Percentiles rank a stretch among this genome's conserved stretches.
Evolutionary conservation across 345 rosid genomes (phyloP).

Genomic region (Hirschfeldia incana): DNA sequence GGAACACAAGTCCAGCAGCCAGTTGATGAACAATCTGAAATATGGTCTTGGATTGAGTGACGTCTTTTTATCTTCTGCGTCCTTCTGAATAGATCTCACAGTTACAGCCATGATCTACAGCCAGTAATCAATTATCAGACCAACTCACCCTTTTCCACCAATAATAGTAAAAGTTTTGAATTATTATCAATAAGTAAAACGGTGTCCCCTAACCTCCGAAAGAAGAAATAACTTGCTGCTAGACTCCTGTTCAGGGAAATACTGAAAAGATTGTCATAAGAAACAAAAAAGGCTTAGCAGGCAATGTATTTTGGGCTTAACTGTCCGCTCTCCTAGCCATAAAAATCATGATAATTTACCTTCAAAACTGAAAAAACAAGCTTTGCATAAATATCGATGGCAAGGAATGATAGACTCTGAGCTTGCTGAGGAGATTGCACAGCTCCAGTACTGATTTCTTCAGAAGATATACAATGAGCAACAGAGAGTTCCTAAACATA

Average conservation of each 20-base stretch:
- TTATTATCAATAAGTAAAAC: background rate
- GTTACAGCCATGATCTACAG: conserved; percentile 73
- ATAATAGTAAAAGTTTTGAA: background rate
- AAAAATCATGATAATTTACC: conserved; percentile 45
- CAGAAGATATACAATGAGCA: conserved; percentile 76
- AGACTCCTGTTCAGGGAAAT: conserved; percentile 76
- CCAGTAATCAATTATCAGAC: conserved; percentile 19
- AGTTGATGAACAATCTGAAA: conserved; percentile 87
- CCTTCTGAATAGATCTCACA: conserved; percentile 77
- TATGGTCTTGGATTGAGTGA: conserved; percentile 92
- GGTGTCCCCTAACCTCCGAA: conserved; percentile 56
- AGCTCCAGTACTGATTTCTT: conserved; percentile 58
- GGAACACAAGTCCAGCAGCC: conserved; percentile 75
- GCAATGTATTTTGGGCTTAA: background rate
- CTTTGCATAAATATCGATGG: conserved; percentile 85
- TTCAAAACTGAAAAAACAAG: conserved; percentile 71
- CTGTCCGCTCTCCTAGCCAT: background rate
- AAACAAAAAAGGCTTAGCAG: conserved; percentile 43
- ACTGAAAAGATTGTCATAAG: conserved; percentile 30
- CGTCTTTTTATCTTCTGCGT: conserved; percentile 79
- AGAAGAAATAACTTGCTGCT: conserved; percentile 60
- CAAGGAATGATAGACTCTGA: conserved; percentile 74
- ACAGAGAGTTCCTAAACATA: conserved; percentile 76
- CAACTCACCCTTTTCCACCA: background rate
- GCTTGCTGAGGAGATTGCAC: conserved; percentile 69